phyloP scores from a whole-genome alignment of 805 yeast genomes.

The Pichia rugopelliculosa region DNA sequence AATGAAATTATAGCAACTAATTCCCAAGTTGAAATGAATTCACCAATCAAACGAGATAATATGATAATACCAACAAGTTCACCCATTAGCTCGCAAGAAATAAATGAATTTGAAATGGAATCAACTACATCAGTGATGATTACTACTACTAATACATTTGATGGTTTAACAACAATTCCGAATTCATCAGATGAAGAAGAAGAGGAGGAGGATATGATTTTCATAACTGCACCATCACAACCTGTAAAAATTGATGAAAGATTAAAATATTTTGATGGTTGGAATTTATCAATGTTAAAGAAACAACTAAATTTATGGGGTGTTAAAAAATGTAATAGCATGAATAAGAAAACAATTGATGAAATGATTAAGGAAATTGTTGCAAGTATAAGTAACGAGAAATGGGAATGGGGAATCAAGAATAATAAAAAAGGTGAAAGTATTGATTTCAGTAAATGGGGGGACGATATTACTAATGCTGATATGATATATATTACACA shows the following conservation, averaged over 20 bases:
- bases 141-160: neutral
- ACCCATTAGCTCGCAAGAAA: constrained; percentile 10
- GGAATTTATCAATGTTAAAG: constrained; percentile 10
- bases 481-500: neutral
- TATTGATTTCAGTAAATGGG: constrained; percentile 4
- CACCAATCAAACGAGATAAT: neutral
- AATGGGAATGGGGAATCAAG: constrained; percentile 5
- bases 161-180: neutral
- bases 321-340: constrained; percentile 27
- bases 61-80: constrained; percentile 10
- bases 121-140: neutral
- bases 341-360: constrained; percentile 3
- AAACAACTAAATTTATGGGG: constrained; percentile 30
- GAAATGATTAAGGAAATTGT: constrained; percentile 17
- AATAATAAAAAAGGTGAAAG: neutral
- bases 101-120: constrained; percentile 16
- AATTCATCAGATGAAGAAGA: neutral
- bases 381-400: neutral
- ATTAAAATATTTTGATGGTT: constrained; percentile 3
- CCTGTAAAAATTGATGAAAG: constrained; percentile 8
- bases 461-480: constrained; percentile 6
- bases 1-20: neutral
- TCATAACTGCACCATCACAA: neutral
- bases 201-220: neutral
- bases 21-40: neutral